A percentile compares a stretch with the other conserved stretches of the same genome.
phyloP scores from a whole-genome alignment of 495 filamentous ascomycete species.

The Neurospora africana region DNA sequence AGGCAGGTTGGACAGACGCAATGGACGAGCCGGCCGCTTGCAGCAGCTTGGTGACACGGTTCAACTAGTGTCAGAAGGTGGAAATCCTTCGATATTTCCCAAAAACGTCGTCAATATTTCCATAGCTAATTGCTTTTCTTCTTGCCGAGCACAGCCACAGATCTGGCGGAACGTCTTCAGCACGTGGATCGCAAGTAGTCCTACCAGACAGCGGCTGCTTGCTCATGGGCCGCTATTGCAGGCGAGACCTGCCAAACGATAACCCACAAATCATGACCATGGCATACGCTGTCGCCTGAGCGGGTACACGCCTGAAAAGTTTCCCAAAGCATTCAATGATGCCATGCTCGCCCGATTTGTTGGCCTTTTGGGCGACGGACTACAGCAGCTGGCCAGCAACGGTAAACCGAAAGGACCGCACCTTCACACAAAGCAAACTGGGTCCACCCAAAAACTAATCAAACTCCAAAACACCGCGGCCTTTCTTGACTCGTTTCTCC shows the following conservation, averaged over 20 bases:
- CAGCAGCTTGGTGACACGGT: background rate
- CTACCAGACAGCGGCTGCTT: slow-evolving; percentile 6
- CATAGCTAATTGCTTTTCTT: background rate
- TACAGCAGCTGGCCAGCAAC: background rate
- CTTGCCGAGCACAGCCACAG: slow-evolving; percentile 1
- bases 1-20: background rate
- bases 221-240: slow-evolving; percentile 9
- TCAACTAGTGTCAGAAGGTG: background rate
- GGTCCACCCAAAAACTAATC: background rate
- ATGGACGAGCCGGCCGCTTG: background rate
- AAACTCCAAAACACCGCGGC: background rate
- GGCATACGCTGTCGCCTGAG: background rate
- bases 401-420: background rate
- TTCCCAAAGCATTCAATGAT: background rate
- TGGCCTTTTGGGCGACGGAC: background rate
- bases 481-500: background rate
- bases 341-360: background rate
- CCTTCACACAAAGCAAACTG: background rate
- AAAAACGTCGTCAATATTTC: background rate
- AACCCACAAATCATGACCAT: background rate
- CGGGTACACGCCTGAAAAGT: background rate
- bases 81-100: background rate
- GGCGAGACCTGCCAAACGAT: slow-evolving; percentile 1
- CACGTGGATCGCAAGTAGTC: slow-evolving; percentile 16
- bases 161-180: slow-evolving; percentile 11